These are phyloP conservation scores for Parmales sp. DNA, from an alignment of 108 stramenopile species.

Conservation along the genomic window DNA sequence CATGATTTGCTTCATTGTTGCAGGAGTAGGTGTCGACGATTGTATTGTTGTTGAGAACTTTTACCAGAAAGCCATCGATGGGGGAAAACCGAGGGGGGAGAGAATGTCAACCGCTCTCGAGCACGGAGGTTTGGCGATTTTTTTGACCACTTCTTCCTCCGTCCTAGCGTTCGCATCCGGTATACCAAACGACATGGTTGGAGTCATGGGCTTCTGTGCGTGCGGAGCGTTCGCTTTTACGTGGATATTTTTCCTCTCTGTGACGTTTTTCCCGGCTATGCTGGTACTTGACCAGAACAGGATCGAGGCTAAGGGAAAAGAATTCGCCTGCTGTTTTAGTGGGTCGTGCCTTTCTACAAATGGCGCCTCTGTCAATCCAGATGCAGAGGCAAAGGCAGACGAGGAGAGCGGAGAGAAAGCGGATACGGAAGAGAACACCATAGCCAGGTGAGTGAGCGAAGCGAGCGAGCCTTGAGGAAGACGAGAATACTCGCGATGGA, in stretches of 20 bases:
- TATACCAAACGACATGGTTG: no score
- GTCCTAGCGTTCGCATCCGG: neutral
- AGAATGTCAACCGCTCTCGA: neutral
- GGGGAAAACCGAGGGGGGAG: neutral
- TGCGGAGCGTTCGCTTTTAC: neutral
- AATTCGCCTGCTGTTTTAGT: neutral
- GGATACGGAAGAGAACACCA: no score
- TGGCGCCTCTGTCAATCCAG: neutral
- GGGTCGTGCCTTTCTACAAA: neutral
- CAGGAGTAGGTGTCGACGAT: neutral
- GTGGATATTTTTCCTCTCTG: neutral
- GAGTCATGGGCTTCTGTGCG: neutral
- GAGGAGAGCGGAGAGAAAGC: neutral
- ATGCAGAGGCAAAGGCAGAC: neutral
- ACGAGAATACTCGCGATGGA: no score
- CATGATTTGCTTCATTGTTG: constrained; percentile 2
- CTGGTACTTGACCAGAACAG: neutral
- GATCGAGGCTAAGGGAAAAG: neutral
- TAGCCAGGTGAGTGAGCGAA: no score
- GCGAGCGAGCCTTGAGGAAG: no score
- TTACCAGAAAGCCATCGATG: neutral
- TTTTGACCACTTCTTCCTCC: neutral
- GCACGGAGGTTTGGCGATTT: neutral
- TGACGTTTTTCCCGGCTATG: neutral
- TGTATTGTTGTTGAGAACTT: neutral